A percentile compares a stretch with the other conserved stretches of the same genome.
phyloP scores from a whole-genome alignment of 2,329 filamentous ascomycete species.

The Fonsecaea pugnacius region DNA sequence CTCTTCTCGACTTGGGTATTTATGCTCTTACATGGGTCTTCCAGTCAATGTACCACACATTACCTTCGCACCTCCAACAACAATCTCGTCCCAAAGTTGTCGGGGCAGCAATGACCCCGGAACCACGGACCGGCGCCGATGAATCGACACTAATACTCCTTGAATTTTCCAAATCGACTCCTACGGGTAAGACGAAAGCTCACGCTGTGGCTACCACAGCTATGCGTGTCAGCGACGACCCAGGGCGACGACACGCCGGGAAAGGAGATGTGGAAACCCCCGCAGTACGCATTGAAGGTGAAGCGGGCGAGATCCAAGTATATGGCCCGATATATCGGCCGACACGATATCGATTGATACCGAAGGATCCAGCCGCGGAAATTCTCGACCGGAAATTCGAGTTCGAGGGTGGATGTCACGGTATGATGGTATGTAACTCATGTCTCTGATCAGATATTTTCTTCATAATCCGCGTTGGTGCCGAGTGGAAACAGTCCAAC shows the following conservation, averaged over 20 bases:
- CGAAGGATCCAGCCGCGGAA: constrained; percentile 61
- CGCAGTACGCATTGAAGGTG: constrained; percentile 39
- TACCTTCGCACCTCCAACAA: constrained; percentile 43
- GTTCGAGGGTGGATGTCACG: constrained; percentile 32
- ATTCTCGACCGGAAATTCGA: constrained; percentile 29
- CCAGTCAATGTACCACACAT: constrained; percentile 60
- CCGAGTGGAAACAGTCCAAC: not conserved
- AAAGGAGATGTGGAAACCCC: constrained; percentile 35
- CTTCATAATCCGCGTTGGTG: not conserved
- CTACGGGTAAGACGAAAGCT: constrained; percentile 61
- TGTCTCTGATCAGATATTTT: not conserved
- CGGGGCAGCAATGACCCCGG: constrained; percentile 58
- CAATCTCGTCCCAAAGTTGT: constrained; percentile 48
- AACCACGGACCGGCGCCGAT: constrained; percentile 38
- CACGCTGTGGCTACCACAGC: constrained; percentile 42
- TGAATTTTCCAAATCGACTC: constrained; percentile 32
- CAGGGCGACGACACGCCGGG: constrained; percentile 26
- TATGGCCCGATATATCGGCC: constrained; percentile 40
- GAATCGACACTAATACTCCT: constrained; percentile 41
- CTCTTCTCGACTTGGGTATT: constrained; percentile 81
- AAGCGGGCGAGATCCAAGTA: constrained; percentile 39
- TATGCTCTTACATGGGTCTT: constrained; percentile 92
- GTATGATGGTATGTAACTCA: constrained; percentile 31
- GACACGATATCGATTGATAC: constrained; percentile 71
- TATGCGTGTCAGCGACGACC: constrained; percentile 39